Percentiles rank a stretch among this genome's conserved stretches.
Conservation (phyloP, 2,329 filamentous ascomycete genomes). For the Fusarium tanahbumbuense region DNA sequence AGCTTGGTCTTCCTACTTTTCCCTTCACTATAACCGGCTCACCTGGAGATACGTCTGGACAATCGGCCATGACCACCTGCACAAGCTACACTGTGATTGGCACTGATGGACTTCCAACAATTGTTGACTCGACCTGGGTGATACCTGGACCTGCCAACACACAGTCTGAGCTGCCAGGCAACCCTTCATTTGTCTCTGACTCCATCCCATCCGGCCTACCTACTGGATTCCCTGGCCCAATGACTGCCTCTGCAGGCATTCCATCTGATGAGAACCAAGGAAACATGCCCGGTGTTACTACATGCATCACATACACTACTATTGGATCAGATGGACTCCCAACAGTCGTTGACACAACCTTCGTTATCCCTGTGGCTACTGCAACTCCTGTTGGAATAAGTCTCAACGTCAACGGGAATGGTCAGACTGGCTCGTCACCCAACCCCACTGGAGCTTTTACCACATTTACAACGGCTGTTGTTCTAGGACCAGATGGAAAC, state of each 20-base stretch:
- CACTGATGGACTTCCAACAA: constrained; percentile 43
- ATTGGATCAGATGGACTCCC: constrained; percentile 47
- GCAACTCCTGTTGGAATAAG: constrained; percentile 35
- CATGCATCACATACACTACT: constrained; percentile 48
- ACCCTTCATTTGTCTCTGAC: constrained; percentile 39
- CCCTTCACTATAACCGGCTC: constrained; percentile 20
- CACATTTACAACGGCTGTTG: constrained; percentile 48
- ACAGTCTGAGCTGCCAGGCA: constrained; percentile 31
- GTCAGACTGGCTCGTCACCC: constrained; percentile 23
- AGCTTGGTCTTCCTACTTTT: constrained; percentile 28
- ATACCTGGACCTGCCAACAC: constrained; percentile 41
- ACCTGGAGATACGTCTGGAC: constrained; percentile 31
- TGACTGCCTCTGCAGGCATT: constrained; percentile 24
- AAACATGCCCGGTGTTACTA: constrained; percentile 35
- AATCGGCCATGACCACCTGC: constrained; percentile 22
- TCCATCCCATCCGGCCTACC: constrained; percentile 37
- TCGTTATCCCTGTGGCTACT: constrained; percentile 43
- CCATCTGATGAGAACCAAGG: constrained; percentile 11
- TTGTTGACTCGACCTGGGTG: constrained; percentile 50
- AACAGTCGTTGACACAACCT: constrained; percentile 49
- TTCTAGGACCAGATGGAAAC: constrained; percentile 50
- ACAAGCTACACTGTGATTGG: constrained; percentile 44
- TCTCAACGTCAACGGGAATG: constrained; percentile 23
- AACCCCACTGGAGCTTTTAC: constrained; percentile 37
- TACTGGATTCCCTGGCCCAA: constrained; percentile 41